Evolutionary conservation across 306 rosid species (phyloP), one percentile per base, ranked within the genome.

Genomic region (Glycine soja): DNA sequence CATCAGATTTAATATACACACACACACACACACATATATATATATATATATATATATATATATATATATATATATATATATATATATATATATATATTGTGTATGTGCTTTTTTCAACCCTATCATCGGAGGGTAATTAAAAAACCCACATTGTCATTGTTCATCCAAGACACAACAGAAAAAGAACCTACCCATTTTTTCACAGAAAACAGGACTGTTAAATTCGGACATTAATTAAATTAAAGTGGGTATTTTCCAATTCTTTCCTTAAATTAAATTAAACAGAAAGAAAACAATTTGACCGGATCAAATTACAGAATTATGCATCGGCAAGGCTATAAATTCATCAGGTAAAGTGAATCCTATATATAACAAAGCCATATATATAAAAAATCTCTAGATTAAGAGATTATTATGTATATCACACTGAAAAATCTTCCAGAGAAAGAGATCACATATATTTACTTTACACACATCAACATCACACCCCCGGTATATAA

Each of bases 1-100:
- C 88, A 66, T 86, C 88, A 47, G 74, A 82, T 80, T 82, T 70
- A 48, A 70, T 11, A 24, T 24, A n/a, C n/a, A n/a, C n/a, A n/a
- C n/a, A n/a, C n/a, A n/a, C n/a, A n/a, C n/a, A n/a, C n/a, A n/a
- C n/a, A n/a, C n/a, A 24, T 24, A 24, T 24, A 24, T 24, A 24
- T 24, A 24, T 24, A 24, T 24, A 24, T 24, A 24, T 24, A 24
- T 24, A 24, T 24, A 24, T 24, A 24, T 24, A 24, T 24, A 24
- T 24, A 24, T 24, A 24, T 24, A 24, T 24, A 24, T 24, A 24
- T 24, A 24, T 24, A 24, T 24, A 24, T 24, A 24, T 24, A 24
- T 24, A 24, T 24, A 24, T 24, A 24, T 24, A 24, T 24, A 24
- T 24, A 24, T 24, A 24, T 24, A 24, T 24, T 24, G 0, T 16